Evolutionary conservation across 371 early-diverging fungal species (phyloP).

Genomic region (Parasitella parasitica): DNA sequence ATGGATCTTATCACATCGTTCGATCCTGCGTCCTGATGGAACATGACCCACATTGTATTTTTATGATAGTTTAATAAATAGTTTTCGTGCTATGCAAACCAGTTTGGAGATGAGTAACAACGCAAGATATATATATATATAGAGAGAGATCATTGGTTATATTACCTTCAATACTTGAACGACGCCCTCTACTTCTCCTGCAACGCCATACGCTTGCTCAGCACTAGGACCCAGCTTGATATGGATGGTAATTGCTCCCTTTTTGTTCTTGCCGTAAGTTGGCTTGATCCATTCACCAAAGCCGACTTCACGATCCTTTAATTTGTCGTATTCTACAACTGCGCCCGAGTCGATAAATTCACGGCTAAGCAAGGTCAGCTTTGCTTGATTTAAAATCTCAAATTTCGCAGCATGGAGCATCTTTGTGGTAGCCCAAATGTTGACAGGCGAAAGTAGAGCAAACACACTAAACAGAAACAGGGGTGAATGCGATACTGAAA

Average conservation of each 20-base stretch:
- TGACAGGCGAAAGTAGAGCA: conserved; percentile 56
- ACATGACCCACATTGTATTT: conserved; percentile 46
- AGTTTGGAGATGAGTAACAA: too few species aligned
- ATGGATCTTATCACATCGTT: conserved; percentile 61
- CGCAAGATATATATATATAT: too few species aligned
- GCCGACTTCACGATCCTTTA: conserved; percentile 47
- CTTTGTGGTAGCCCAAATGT: conserved; percentile 55
- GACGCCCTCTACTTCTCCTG: conserved; percentile 38
- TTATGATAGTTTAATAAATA: conserved; percentile 46
- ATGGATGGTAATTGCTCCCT: conserved; percentile 28
- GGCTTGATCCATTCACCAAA: conserved; percentile 70
- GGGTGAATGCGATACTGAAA: conserved; percentile 59
- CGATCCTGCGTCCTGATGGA: conserved; percentile 54
- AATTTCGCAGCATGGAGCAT: conserved; percentile 64
- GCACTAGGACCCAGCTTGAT: conserved; percentile 48
- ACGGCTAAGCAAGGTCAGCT: conserved; percentile 49
- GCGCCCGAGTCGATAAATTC: conserved; percentile 46
- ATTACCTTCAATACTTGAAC: conserved; percentile 44
- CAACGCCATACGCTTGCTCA: conserved; percentile 40
- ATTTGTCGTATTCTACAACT: conserved; percentile 40
- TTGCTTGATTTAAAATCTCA: conserved; percentile 67
- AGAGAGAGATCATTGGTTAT: too few species aligned
- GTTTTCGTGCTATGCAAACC: conserved; percentile 34
- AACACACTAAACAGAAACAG: conserved; percentile 59
- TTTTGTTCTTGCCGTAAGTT: conserved; percentile 14